Percentiles rank a stretch among this genome's conserved stretches.
Conservation (phyloP, 495 filamentous ascomycete genomes). For the Aspergillus taichungensis region DNA sequence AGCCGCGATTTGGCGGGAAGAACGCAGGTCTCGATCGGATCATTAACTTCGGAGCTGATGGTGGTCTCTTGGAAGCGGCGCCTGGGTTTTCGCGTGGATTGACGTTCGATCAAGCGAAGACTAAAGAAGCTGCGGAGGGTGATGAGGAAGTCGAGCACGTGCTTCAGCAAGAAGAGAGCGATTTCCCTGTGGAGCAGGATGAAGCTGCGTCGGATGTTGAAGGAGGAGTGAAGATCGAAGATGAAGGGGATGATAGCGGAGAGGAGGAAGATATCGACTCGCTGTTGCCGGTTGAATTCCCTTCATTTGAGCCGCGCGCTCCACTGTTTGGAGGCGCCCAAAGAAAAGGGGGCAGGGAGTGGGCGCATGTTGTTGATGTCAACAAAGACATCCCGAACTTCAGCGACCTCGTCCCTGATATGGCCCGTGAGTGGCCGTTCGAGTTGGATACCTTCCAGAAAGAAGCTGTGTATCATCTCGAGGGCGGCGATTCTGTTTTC, state of each 20-base stretch:
- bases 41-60: conserved; percentile 69
- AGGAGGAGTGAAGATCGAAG: conserved; percentile 37
- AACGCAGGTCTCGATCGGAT: conserved; percentile 58
- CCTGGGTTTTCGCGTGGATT: conserved; percentile 79
- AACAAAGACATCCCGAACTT: conserved; percentile 89
- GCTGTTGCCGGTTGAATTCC: conserved; percentile 87
- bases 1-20: conserved; percentile 35
- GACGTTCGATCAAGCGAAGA: conserved; percentile 56
- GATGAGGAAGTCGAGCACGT: conserved; percentile 67
- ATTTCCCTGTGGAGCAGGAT: conserved; percentile 24
- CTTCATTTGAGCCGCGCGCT: conserved; percentile 77
- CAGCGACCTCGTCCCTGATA: conserved; percentile 82
- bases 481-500: conserved; percentile 94
- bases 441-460: conserved; percentile 98
- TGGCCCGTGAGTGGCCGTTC: conserved; percentile 94
- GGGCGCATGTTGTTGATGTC: conserved; percentile 97
- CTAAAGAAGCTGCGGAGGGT: conserved; percentile 44
- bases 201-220: conserved; percentile 21
- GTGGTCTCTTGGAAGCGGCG: conserved; percentile 69
- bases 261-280: conserved; percentile 80
- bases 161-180: conserved; percentile 56
- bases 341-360: conserved; percentile 71
- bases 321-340: conserved; percentile 61
- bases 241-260: conserved; percentile 44
- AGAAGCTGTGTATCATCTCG: conserved; percentile 94